Evolutionary conservation across 2,329 filamentous ascomycete genomes (phyloP).

Genomic region (Leptographium lundbergii): DNA sequence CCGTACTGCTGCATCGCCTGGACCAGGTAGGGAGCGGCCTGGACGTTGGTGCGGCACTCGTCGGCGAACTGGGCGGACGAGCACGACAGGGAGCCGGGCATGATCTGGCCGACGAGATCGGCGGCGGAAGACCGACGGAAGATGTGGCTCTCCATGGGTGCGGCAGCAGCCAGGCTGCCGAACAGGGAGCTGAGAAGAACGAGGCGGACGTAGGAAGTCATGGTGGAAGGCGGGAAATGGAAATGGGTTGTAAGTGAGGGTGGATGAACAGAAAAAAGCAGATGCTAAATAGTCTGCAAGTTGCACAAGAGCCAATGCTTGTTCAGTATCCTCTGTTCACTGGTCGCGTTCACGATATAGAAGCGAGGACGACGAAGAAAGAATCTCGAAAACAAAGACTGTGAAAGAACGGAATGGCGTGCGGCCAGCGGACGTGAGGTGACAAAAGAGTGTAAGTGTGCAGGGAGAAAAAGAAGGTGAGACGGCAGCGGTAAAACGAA

Average conservation of each 20-base stretch:
- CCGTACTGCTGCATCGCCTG: constrained; percentile 43
- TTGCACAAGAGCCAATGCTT: neutral
- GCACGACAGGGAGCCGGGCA: constrained; percentile 45
- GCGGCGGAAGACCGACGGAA: constrained; percentile 13
- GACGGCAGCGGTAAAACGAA: neutral
- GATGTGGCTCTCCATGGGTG: neutral
- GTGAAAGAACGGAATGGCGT: neutral
- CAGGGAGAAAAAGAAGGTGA: neutral
- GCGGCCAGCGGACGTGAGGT: neutral
- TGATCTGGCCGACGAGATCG: constrained; percentile 37
- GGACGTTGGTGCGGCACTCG: constrained; percentile 54
- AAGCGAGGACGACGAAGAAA: neutral
- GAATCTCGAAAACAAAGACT: neutral
- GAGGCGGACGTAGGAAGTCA: neutral
- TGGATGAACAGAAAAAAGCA: neutral
- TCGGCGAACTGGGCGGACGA: constrained; percentile 27
- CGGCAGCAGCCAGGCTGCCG: neutral
- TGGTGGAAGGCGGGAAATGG: neutral
- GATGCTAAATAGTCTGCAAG: neutral
- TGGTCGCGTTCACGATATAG: neutral
- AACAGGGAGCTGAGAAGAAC: neutral
- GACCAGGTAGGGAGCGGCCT: constrained; percentile 46
- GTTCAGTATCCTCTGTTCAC: neutral
- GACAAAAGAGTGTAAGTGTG: neutral
- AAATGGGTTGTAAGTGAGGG: too few species aligned